Percentiles rank a stretch among this genome's conserved stretches.
Conservation (phyloP, 371 early-diverging fungal species). For the Mucor lusitanicus region DNA sequence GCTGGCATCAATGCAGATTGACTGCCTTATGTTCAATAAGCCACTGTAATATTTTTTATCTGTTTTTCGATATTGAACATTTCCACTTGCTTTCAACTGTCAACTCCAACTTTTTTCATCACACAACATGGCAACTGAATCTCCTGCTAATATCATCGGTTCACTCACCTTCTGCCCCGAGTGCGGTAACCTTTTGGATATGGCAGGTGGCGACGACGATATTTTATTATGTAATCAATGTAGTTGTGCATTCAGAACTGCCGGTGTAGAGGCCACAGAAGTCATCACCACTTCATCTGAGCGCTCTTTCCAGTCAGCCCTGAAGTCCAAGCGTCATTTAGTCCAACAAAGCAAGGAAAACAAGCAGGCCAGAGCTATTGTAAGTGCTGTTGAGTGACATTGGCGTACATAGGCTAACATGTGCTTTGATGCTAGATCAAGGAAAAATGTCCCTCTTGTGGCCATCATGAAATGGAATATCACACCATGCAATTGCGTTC, state of each 20-base stretch:
- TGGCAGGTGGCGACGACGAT: slow-evolving; percentile 72
- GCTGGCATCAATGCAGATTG: not conserved
- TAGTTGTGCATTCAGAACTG: slow-evolving; percentile 65
- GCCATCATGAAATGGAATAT: slow-evolving; percentile 94
- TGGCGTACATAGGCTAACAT: not conserved
- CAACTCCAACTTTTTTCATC: not conserved
- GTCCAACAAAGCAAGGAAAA: slow-evolving; percentile 63
- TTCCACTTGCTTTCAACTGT: not conserved
- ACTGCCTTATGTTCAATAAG: not conserved
- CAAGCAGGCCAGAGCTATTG: slow-evolving; percentile 73
- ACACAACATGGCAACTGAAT: slow-evolving; percentile 15
- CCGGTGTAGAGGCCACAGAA: slow-evolving; percentile 76
- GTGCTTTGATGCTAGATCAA: slow-evolving; percentile 37
- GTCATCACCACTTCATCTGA: slow-evolving; percentile 75
- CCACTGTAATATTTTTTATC: slow-evolving; percentile 8
- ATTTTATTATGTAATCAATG: slow-evolving; percentile 81
- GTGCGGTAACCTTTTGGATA: slow-evolving; percentile 88
- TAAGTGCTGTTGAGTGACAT: slow-evolving; percentile 27
- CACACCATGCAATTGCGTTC: slow-evolving; percentile 98
- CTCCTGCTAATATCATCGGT: slow-evolving; percentile 48
- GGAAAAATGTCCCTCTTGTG: slow-evolving; percentile 97
- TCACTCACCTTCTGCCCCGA: slow-evolving; percentile 85
- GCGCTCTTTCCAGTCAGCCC: slow-evolving; percentile 80
- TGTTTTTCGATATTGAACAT: slow-evolving; percentile 10
- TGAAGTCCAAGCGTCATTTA: slow-evolving; percentile 70